Evolutionary conservation across 1,139 yeast species (phyloP), one percentile per base, ranked within the genome.

Genomic region (Protomyces pachydermus): DNA sequence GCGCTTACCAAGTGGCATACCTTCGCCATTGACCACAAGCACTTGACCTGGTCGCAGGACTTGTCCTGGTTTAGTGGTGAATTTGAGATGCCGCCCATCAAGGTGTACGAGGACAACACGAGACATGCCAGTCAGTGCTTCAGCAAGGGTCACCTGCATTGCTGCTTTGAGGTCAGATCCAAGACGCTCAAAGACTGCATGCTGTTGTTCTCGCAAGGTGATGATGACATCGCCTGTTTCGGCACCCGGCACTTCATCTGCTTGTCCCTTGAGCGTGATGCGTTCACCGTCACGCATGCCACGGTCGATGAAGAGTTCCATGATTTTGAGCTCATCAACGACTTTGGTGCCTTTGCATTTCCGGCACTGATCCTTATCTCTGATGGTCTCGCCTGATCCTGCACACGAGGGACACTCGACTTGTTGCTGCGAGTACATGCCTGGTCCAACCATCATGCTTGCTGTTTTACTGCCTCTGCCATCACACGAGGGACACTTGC

Each of bases 101-200:
- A 91, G 79, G 70, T 90, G 95, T 68, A 82, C 82, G n/a, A 87
- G 77, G 8, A 91, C 78, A 16, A 63, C 64, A 66, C 83, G 79
- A 14, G 87, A 80, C 71, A 91, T 87, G 2, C 98, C 98, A 68
- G 91, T 83, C 46, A 93, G 78, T 0, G 97, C 85, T 70, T 93
- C 98, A 5, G 84, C 84, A 61, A 93, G 78, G 1, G 95, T 81
- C 42, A 93, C 81, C 18, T 77, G 79, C 63, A 84, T 76, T 35
- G 80, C 78, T 6, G 89, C 81, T 69, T 82, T 83, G 61, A 93
- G 77, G 73, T 91, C 95, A 68, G 82, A 76, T 14, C 83, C 87
- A 54, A 80, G 79, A 67, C 95, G 81, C 54, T 77, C 77, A 72
- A 91, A 87, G 9, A 72, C 82, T 82, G 67, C 75, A 42, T 72